phyloP scores from a whole-genome alignment of 1,139 yeast species.

The Taphrina sp. region DNA sequence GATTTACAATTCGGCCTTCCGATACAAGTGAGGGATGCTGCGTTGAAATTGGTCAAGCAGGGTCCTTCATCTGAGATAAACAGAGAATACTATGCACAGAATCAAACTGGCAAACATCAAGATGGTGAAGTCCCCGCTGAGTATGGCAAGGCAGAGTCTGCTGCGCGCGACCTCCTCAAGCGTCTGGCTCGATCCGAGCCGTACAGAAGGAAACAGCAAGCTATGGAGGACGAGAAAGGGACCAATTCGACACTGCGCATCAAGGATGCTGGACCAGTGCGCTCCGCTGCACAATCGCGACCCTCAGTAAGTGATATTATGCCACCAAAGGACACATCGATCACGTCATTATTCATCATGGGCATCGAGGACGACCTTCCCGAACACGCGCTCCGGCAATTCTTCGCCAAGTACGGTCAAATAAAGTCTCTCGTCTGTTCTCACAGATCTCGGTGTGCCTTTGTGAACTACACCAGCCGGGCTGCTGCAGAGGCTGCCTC shows the following conservation, averaged over 20 bases:
- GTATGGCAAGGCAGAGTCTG: conserved; percentile 43
- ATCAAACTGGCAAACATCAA: conserved; percentile 43
- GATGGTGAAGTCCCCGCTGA: conserved; percentile 45
- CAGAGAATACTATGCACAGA: conserved; percentile 41
- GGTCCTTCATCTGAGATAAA: conserved; percentile 49
- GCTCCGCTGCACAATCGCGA: conserved; percentile 31
- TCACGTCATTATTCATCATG: conserved; percentile 62
- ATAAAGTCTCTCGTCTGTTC: conserved; percentile 55
- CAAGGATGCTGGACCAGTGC: conserved; percentile 8
- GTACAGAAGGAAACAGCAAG: conserved; percentile 40
- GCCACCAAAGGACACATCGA: conserved; percentile 48
- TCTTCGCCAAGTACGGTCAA: conserved; percentile 51
- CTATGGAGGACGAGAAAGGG: conserved; percentile 5
- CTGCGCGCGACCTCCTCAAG: conserved; percentile 46
- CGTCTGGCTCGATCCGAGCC: conserved; percentile 49
- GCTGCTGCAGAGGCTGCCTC: conserved; percentile 60
- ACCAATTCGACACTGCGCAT: not conserved
- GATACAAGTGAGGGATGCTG: conserved; percentile 72
- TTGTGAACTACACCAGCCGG: conserved; percentile 54
- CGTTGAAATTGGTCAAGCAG: conserved; percentile 68
- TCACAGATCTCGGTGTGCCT: conserved; percentile 67
- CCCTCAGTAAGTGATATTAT: conserved; percentile 48
- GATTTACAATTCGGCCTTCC: conserved; percentile 81
- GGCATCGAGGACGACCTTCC: conserved; percentile 70
- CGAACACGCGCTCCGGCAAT: conserved; percentile 56